phyloP scores from a whole-genome alignment of 495 filamentous ascomycete genomes.

The Hypoxylon lenormandii region DNA sequence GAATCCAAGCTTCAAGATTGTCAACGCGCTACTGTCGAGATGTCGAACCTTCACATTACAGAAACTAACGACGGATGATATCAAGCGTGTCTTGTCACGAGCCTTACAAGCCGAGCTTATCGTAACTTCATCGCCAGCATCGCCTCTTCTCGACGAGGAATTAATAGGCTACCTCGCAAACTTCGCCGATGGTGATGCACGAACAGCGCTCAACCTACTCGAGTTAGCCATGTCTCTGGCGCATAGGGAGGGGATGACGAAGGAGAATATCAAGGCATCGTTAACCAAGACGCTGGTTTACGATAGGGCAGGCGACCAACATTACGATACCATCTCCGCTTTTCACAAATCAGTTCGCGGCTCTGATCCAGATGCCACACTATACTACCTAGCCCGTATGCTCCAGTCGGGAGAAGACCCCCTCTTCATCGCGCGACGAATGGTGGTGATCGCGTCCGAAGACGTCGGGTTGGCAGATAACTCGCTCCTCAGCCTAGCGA shows the following conservation, averaged over 20 bases:
- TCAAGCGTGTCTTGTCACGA: slow-evolving; percentile 76
- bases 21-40: slow-evolving; percentile 85
- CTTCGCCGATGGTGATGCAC: slow-evolving; percentile 90
- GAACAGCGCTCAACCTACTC: slow-evolving; percentile 90
- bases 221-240: slow-evolving; percentile 78
- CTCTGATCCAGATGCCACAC: slow-evolving; percentile 81
- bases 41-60: slow-evolving; percentile 89
- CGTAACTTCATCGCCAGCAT: slow-evolving; percentile 48
- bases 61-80: slow-evolving; percentile 76
- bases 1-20: slow-evolving; percentile 95
- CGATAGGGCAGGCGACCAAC: slow-evolving; percentile 92
- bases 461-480: slow-evolving; percentile 94
- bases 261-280: slow-evolving; percentile 77
- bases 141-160: slow-evolving; percentile 77
- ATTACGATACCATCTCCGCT: slow-evolving; percentile 95
- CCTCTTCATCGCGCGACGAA: slow-evolving; percentile 86
- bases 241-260: slow-evolving; percentile 58
- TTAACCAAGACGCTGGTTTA: slow-evolving; percentile 93
- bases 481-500: slow-evolving; percentile 82
- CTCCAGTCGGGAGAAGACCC: slow-evolving; percentile 95
- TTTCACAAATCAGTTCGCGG: slow-evolving; percentile 97
- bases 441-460: slow-evolving; percentile 91
- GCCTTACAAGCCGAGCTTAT: slow-evolving; percentile 73
- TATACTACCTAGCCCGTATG: slow-evolving; percentile 97
- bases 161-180: slow-evolving; percentile 82